Evolutionary conservation across 495 filamentous ascomycete genomes (phyloP).

Genomic region (Hyphodiscus hymeniophilus): DNA sequence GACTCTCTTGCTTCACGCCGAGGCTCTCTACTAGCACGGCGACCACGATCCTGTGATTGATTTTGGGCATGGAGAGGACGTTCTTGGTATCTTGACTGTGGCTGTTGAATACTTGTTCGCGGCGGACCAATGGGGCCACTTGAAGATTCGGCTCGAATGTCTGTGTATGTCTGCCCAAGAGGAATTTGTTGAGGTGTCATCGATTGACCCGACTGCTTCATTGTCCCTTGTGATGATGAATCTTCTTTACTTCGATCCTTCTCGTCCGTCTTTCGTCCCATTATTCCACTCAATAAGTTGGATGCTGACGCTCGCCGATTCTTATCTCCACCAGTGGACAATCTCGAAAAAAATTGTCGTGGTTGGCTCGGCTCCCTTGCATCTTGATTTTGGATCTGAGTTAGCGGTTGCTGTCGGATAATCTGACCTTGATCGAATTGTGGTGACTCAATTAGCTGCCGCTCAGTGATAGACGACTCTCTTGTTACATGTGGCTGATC

Average conservation of each 20-base stretch:
- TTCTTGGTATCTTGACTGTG: background rate
- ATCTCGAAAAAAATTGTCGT: background rate
- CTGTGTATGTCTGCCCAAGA: conserved; percentile 14
- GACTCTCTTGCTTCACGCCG: too few relatives aligned
- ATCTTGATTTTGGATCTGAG: background rate
- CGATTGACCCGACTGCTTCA: conserved; percentile 5
- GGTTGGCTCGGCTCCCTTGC: conserved; percentile 18
- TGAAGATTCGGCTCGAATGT: conserved; percentile 7
- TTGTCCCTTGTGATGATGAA: conserved; percentile 5
- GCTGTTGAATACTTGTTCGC: background rate
- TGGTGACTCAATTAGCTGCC: conserved; percentile 12
- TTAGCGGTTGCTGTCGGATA: conserved; percentile 7
- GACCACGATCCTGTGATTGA: conserved; percentile 13
- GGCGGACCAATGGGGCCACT: background rate
- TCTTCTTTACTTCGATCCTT: conserved; percentile 7
- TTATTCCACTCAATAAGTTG: conserved; percentile 17
- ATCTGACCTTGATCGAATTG: conserved; percentile 13
- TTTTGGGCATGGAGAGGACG: background rate
- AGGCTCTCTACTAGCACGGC: conserved; percentile 12
- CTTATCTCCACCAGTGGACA: conserved; percentile 3
- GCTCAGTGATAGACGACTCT: conserved; percentile 19
- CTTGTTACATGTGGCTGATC: conserved; percentile 6
- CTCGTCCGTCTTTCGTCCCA: conserved; percentile 8
- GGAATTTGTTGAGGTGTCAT: conserved; percentile 5
- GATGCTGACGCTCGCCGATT: conserved; percentile 15